phyloP scores from a whole-genome alignment of 2,329 filamentous ascomycete genomes.

The Laburnicola sp. region DNA sequence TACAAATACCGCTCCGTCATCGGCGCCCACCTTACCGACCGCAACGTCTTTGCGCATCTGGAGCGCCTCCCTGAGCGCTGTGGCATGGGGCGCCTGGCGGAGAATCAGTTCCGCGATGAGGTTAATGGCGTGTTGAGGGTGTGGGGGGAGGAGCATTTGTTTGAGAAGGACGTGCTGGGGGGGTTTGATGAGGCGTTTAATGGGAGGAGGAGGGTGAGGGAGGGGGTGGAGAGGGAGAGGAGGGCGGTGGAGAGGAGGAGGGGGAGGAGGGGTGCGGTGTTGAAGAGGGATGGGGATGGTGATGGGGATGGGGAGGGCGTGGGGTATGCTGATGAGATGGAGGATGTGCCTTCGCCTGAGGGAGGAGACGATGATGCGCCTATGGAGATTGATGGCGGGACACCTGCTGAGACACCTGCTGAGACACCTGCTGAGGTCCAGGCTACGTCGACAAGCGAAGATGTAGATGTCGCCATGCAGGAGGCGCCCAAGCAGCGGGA shows the following conservation, averaged over 20 bases:
- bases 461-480: conserved; percentile 1
- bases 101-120: conserved; percentile 55
- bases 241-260: conserved; percentile 58
- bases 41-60: conserved; percentile 73
- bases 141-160: conserved; percentile 40
- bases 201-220: conserved; percentile 44
- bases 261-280: conserved; percentile 21
- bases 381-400: conserved; percentile 1
- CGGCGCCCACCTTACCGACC: conserved; percentile 68
- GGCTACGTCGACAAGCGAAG: not conserved
- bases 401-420: conserved; percentile 1
- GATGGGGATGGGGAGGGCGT: conserved; percentile 11
- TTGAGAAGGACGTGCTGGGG: conserved; percentile 32
- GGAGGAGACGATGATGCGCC: conserved; percentile 13
- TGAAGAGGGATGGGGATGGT: conserved; percentile 5
- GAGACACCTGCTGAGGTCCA: not conserved
- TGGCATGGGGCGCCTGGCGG: conserved; percentile 77
- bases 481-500: not conserved
- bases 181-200: conserved; percentile 38
- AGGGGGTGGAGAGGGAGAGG: conserved; percentile 65
- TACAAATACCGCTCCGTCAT: conserved; percentile 86
- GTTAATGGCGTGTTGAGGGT: conserved; percentile 39
- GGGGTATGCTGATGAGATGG: conserved; percentile 21
- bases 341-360: conserved; percentile 8
- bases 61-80: conserved; percentile 72